Evolutionary conservation across 2,329 filamentous ascomycete genomes (phyloP).

Genomic region (Penicillium psychrosexuale): DNA sequence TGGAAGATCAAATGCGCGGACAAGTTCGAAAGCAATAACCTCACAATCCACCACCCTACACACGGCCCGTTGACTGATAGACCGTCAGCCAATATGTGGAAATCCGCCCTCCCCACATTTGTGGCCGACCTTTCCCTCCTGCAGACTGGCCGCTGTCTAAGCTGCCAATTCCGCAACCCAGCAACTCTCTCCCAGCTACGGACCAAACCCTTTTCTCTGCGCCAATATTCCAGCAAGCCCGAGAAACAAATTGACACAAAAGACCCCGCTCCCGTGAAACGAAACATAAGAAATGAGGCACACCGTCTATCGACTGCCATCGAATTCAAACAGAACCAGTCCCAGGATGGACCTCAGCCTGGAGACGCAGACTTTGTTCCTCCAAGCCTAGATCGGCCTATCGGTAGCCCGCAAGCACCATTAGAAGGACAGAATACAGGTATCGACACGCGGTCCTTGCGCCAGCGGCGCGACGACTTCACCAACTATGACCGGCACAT

Average conservation of each 20-base stretch:
- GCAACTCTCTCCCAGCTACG: conserved; percentile 16
- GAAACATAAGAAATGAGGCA: background rate
- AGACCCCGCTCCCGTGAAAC: background rate
- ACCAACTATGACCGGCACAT: conserved; percentile 83
- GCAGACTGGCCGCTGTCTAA: conserved; percentile 33
- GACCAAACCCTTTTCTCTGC: conserved; percentile 22
- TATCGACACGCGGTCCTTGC: conserved; percentile 63
- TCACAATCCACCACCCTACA: background rate
- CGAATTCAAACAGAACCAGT: conserved; percentile 31
- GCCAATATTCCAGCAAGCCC: conserved; percentile 29
- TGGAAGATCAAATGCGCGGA: background rate
- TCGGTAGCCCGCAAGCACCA: conserved; percentile 75
- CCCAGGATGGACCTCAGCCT: conserved; percentile 21
- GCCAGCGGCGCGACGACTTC: conserved; percentile 73
- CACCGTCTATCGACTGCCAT: conserved; percentile 12
- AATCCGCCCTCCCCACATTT: conserved; percentile 18
- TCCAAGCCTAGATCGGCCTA: conserved; percentile 64
- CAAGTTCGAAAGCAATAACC: background rate
- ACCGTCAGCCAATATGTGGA: conserved; percentile 29
- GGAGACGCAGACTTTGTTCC: conserved; percentile 50
- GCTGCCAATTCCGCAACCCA: conserved; percentile 35
- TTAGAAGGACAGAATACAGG: conserved; percentile 77
- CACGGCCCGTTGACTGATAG: background rate
- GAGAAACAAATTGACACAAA: conserved; percentile 4
- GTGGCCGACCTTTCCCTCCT: conserved; percentile 25